A percentile compares a stretch with the other conserved stretches of the same genome.
Evolutionary conservation across 345 rosid genomes (phyloP).

Genomic region (Anastatica hierochuntica): DNA sequence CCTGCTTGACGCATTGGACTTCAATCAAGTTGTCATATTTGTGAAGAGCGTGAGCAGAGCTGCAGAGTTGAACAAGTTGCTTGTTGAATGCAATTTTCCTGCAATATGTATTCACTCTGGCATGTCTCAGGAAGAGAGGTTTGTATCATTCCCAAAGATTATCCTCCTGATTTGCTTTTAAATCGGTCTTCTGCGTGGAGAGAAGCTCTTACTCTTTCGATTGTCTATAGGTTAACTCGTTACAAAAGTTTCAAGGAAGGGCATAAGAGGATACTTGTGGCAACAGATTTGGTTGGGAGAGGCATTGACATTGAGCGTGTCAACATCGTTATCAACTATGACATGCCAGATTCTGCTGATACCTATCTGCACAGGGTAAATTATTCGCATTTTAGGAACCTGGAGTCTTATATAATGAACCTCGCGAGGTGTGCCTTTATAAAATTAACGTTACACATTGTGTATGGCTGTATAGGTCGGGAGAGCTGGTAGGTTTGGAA

Average conservation of each 20-base stretch:
- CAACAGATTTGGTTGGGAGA: conserved; percentile 93
- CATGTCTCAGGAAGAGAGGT: conserved; percentile 99
- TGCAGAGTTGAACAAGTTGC: conserved; percentile 88
- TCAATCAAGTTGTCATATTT: conserved; percentile 94
- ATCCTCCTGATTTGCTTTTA: neutral
- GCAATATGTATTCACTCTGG: conserved; percentile 98
- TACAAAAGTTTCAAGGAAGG: conserved; percentile 99
- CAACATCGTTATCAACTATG: conserved; percentile 94
- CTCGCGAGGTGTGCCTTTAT: neutral
- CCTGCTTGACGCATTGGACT: conserved; percentile 96
- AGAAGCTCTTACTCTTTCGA: neutral
- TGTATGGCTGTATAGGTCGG: conserved; percentile 53
- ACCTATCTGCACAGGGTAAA: conserved; percentile 95
- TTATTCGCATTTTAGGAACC: neutral
- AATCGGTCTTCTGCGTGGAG: neutral
- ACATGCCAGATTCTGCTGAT: conserved; percentile 99
- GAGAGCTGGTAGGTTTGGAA: conserved; percentile 98
- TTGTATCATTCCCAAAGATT: neutral
- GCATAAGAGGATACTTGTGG: conserved; percentile 92
- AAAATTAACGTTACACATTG: neutral
- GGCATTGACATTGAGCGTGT: conserved; percentile 98
- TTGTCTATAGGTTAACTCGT: conserved; percentile 65
- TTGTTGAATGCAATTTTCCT: conserved; percentile 92
- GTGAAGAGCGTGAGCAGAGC: conserved; percentile 96
- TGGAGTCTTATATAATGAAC: neutral